Conservation (phyloP, 192 early-diverging fungal genomes). For the Martensiomyces pterosporus region DNA sequence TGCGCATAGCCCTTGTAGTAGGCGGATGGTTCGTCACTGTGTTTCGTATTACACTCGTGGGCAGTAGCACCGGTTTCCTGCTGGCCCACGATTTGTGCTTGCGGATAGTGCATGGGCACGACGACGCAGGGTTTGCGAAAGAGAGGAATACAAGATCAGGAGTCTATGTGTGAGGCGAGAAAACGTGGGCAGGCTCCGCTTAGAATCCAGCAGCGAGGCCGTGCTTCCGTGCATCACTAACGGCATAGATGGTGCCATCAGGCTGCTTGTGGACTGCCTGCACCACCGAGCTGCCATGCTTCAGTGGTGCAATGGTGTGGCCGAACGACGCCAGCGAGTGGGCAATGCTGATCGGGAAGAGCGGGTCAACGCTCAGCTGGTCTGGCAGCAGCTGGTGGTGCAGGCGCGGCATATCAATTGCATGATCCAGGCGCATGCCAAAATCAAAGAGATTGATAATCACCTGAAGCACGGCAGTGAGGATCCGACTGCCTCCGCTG, state of each 20-base stretch:
- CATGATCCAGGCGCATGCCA: conserved; percentile 59
- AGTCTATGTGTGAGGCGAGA: too few relatives aligned
- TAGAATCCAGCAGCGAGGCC: conserved; percentile 62
- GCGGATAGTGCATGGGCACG: background rate
- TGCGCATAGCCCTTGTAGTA: too few relatives aligned
- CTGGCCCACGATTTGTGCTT: too few relatives aligned
- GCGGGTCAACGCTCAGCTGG: conserved; percentile 51
- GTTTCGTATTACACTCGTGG: too few relatives aligned
- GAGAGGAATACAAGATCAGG: conserved; percentile 1
- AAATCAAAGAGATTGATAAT: conserved; percentile 76
- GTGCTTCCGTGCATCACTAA: conserved; percentile 62
- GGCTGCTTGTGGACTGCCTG: conserved; percentile 51
- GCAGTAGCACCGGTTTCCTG: too few relatives aligned
- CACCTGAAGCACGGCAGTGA: conserved; percentile 69
- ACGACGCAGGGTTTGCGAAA: background rate
- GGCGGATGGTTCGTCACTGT: conserved; percentile 2
- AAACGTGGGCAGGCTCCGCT: too few relatives aligned
- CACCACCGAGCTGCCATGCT: conserved; percentile 49
- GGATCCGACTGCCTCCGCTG: conserved; percentile 84
- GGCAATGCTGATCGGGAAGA: conserved; percentile 23
- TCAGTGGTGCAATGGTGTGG: conserved; percentile 38
- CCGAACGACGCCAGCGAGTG: conserved; percentile 39
- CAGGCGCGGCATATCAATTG: conserved; percentile 68
- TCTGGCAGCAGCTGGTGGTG: conserved; percentile 94
- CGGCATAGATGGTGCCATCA: conserved; percentile 52